These are phyloP conservation scores for Botrytis medusae DNA, from an alignment of 2,329 filamentous ascomycete genomes.

Conservation along the genomic window DNA sequence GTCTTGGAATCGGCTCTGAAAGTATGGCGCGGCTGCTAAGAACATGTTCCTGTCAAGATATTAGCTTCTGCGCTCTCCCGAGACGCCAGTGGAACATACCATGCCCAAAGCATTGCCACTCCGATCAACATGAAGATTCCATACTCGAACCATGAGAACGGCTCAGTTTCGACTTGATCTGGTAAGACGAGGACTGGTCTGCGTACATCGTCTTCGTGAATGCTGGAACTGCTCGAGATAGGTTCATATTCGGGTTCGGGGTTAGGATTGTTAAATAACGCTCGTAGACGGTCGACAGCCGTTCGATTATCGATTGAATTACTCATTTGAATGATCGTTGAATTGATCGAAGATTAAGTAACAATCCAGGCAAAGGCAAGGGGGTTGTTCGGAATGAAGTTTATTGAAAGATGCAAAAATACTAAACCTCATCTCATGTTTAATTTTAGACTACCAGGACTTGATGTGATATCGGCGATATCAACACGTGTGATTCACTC, in stretches of 20 bases:
- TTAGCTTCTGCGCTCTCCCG: conserved; percentile 20
- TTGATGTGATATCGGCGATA: conserved; percentile 14
- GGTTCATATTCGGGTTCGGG: conserved; percentile 34
- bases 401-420: not conserved
- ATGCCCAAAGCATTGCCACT: conserved; percentile 95
- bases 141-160: conserved; percentile 87
- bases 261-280: conserved; percentile 30
- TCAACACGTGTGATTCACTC: conserved; percentile 19
- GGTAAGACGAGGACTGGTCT: conserved; percentile 26
- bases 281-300: conserved; percentile 32
- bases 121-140: conserved; percentile 80
- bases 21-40: conserved; percentile 90
- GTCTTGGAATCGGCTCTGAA: conserved; percentile 74
- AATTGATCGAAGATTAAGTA: not conserved
- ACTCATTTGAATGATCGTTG: conserved; percentile 5
- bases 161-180: conserved; percentile 38
- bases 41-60: conserved; percentile 83
- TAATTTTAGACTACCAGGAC: not conserved
- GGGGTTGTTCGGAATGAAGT: conserved; percentile 8
- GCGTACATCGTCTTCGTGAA: conserved; percentile 23
- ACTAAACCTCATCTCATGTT: conserved; percentile 8
- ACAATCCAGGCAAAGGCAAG: conserved; percentile 20
- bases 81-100: conserved; percentile 56
- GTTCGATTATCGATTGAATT: conserved; percentile 23
- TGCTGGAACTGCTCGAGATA: conserved; percentile 25